These are phyloP conservation scores for Malassezia restricta DNA, from an alignment of 1,284 basidiomycete species.

Conservation along the genomic window DNA sequence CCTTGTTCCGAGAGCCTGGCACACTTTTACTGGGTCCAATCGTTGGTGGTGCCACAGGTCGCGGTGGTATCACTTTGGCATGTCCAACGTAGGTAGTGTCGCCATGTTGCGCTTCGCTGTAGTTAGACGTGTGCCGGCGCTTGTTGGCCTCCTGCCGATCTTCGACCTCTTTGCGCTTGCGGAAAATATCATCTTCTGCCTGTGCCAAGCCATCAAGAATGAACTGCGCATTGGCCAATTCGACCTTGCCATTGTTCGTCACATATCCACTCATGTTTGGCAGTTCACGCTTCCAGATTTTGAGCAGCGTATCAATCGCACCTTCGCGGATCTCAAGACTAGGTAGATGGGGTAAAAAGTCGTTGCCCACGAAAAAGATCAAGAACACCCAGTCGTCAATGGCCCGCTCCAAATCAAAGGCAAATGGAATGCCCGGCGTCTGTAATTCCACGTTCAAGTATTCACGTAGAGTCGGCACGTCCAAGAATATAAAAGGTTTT, in stretches of 20 bases:
- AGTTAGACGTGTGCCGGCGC: slow-evolving; percentile 8
- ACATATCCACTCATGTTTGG: slow-evolving; percentile 92
- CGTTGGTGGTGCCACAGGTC: slow-evolving; percentile 7
- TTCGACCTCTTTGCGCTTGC: slow-evolving; percentile 75
- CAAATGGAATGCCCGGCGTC: slow-evolving; percentile 63
- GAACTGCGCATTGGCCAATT: slow-evolving; percentile 73
- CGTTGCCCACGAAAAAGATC: slow-evolving; percentile 99
- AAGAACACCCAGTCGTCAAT: slow-evolving; percentile 99
- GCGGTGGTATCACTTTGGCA: slow-evolving; percentile 16
- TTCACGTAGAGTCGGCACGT: slow-evolving; percentile 85
- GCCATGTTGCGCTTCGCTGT: slow-evolving; percentile 20
- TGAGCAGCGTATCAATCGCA: slow-evolving; percentile 88
- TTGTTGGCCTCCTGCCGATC: slow-evolving; percentile 79
- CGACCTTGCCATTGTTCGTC: slow-evolving; percentile 81
- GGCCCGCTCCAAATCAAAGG: slow-evolving; percentile 89
- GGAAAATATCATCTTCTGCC: slow-evolving; percentile 91
- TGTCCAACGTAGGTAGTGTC: slow-evolving; percentile 20
- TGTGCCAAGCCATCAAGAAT: slow-evolving; percentile 86
- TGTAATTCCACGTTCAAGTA: slow-evolving; percentile 93
- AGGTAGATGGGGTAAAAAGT: slow-evolving; percentile 95
- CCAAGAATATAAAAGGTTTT: slow-evolving; percentile 99
- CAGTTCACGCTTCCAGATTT: slow-evolving; percentile 87
- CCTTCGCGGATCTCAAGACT: slow-evolving; percentile 97
- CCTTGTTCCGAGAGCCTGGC: slow-evolving; percentile 19
- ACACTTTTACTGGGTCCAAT: slow-evolving; percentile 22